Evolutionary conservation across 169 alveolate species (phyloP).

Genomic region (Amoebophrya sp.): DNA sequence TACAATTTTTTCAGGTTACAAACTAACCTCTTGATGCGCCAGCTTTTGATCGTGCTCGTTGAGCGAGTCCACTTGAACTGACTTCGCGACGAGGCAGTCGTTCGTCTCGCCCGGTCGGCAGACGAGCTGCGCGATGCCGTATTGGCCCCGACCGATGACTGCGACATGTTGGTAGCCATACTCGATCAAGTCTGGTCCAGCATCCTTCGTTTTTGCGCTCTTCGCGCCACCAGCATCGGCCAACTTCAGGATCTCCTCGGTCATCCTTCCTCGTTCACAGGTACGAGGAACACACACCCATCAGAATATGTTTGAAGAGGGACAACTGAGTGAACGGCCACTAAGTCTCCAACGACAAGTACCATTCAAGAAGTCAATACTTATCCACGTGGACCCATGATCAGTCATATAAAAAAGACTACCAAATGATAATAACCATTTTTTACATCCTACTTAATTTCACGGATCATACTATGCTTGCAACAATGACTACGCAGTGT

Average conservation of each 20-base stretch:
- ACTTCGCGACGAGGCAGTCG: neutral
- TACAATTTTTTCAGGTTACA: neutral
- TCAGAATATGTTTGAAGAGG: too few species aligned
- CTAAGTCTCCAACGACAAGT: too few species aligned
- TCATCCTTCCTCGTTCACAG: too few species aligned
- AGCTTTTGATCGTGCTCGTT: conserved; percentile 11
- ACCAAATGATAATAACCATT: too few species aligned
- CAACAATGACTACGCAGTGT: too few species aligned
- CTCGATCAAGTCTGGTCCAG: neutral
- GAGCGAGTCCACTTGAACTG: neutral
- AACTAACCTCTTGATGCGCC: conserved; percentile 15
- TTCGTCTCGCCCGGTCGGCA: neutral
- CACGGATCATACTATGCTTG: too few species aligned
- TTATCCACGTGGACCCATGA: too few species aligned
- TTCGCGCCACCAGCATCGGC: neutral
- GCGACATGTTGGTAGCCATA: neutral
- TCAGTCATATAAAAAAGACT: too few species aligned
- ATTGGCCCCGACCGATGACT: neutral
- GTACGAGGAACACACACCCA: too few species aligned
- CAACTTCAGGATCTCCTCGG: neutral
- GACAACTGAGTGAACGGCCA: too few species aligned
- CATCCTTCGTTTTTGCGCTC: neutral
- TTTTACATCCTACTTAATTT: too few species aligned
- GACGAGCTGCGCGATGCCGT: conserved; percentile 28
- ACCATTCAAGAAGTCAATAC: too few species aligned